These are phyloP conservation scores for Ceratopteris richardii DNA, from an alignment of 75 land plant species.

Conservation along the genomic window DNA sequence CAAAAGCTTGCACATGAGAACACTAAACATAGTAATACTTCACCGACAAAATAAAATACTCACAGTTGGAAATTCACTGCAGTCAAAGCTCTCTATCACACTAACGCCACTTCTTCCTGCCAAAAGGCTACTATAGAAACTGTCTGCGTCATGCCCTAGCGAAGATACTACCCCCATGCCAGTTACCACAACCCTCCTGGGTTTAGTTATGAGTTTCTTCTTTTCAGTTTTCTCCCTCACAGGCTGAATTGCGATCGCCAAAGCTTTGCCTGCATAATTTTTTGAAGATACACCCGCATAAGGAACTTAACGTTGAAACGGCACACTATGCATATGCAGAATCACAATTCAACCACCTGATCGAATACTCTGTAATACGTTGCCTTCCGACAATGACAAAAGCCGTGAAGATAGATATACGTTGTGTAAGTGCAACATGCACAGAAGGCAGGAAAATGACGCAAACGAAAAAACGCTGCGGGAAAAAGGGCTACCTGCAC, in stretches of 20 bases:
- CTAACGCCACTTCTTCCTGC: slow-evolving; percentile 88
- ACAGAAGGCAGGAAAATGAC: too few relatives aligned
- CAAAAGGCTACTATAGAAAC: slow-evolving; percentile 78
- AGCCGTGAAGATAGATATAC: too few relatives aligned
- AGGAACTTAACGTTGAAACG: too few relatives aligned
- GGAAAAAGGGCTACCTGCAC: neutral
- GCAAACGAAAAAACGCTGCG: too few relatives aligned
- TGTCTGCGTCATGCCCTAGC: slow-evolving; percentile 68
- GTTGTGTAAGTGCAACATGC: too few relatives aligned
- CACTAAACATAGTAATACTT: neutral
- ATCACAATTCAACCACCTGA: too few relatives aligned
- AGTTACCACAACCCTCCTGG: slow-evolving; percentile 86
- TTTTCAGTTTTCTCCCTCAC: slow-evolving; percentile 34
- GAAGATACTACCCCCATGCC: slow-evolving; percentile 82
- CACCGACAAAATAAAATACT: neutral
- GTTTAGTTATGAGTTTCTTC: slow-evolving; percentile 38
- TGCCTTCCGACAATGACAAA: too few relatives aligned
- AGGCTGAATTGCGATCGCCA: slow-evolving; percentile 57
- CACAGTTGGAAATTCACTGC: slow-evolving; percentile 74
- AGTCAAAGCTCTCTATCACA: slow-evolving; percentile 80
- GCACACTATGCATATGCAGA: too few relatives aligned
- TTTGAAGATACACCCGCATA: too few relatives aligned
- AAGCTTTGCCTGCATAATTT: slow-evolving; percentile 41
- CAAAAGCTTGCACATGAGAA: neutral
- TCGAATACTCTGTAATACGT: neutral